Percentiles rank a stretch among this genome's conserved stretches.
Evolutionary conservation across 805 yeast species (phyloP).

Genomic region (Candida patagonica): DNA sequence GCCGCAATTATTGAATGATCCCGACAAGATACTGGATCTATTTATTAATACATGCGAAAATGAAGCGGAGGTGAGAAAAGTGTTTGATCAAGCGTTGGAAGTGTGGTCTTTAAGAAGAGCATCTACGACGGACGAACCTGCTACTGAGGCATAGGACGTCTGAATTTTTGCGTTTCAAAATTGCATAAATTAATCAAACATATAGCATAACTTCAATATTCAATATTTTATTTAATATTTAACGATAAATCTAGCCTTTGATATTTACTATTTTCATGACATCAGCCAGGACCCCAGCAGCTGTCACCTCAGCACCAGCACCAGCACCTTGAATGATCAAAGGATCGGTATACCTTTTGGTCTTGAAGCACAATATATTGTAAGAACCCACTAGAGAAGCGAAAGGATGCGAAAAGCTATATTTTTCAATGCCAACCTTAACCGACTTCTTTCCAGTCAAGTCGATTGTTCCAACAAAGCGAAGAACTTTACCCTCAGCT

Average conservation of each 20-base stretch:
- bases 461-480: conserved; percentile 91
- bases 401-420: conserved; percentile 84
- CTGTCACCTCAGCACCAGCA: conserved; percentile 70
- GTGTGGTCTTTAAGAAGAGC: conserved; percentile 10
- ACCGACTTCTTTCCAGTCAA: conserved; percentile 47
- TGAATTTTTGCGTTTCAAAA: no score
- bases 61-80: conserved; percentile 35
- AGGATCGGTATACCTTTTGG: conserved; percentile 89
- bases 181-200: no score
- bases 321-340: conserved; percentile 96
- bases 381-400: conserved; percentile 95
- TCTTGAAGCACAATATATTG: conserved; percentile 84
- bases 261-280: no score
- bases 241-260: conserved; percentile 85
- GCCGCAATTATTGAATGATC: conserved; percentile 7
- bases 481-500: conserved; percentile 72
- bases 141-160: no score
- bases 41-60: conserved; percentile 57
- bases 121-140: not conserved
- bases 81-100: conserved; percentile 52
- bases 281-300: conserved; percentile 91
- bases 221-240: no score
- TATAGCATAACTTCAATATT: no score
- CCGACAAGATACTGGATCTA: conserved; percentile 46
- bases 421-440: conserved; percentile 82